phyloP scores from a whole-genome alignment of 1,284 basidiomycete genomes.

The Malassezia furfur region DNA sequence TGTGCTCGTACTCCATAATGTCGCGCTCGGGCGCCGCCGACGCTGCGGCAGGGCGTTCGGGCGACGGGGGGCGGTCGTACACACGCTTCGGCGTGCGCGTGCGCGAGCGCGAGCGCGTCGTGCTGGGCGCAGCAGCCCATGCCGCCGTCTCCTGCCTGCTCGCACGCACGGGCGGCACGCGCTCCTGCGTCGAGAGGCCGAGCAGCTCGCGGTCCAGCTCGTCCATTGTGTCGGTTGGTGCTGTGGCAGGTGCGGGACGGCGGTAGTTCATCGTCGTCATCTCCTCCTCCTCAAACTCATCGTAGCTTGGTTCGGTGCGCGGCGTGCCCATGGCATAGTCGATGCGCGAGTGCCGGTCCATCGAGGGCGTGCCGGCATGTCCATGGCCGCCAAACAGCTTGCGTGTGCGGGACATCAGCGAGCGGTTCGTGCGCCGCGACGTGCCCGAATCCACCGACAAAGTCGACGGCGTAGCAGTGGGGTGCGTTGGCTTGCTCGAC shows the following conservation, averaged over 20 bases:
- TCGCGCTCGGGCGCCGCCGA: constrained; percentile 3
- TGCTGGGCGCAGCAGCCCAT: too few relatives aligned
- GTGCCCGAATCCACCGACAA: neutral
- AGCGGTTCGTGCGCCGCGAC: neutral
- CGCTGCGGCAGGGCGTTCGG: too few relatives aligned
- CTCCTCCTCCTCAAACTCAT: neutral
- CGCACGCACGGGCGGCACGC: constrained; percentile 10
- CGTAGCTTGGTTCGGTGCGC: neutral
- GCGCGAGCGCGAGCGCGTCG: neutral
- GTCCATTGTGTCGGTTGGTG: neutral
- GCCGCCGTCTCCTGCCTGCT: neutral
- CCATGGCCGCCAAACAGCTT: constrained; percentile 9
- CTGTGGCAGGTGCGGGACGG: neutral
- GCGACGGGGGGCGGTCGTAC: too few relatives aligned
- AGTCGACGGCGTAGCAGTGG: neutral
- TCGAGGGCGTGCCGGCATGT: neutral
- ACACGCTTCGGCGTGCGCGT: too few relatives aligned
- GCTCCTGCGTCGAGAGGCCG: constrained; percentile 6
- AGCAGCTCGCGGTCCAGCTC: constrained; percentile 17
- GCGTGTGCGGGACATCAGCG: constrained; percentile 6
- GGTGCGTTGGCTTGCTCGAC: neutral
- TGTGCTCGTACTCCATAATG: constrained; percentile 14
- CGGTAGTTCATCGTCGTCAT: neutral
- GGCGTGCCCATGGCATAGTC: neutral
- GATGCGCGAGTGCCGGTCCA: constrained; percentile 6